phyloP scores from a whole-genome alignment of 441 rosid genomes.

The Eruca vesicaria region DNA sequence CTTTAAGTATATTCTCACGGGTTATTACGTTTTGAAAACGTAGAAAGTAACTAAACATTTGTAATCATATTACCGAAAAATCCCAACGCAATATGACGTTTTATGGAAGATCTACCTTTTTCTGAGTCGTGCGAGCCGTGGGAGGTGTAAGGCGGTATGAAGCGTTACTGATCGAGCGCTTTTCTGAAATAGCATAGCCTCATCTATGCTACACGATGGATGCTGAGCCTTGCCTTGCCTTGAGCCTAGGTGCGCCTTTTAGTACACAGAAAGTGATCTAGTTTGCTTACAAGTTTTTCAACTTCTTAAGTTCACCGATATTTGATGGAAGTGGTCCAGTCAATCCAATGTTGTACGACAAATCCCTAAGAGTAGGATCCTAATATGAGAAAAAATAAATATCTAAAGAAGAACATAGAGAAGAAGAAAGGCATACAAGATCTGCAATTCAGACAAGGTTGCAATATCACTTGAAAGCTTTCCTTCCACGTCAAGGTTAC shows the following conservation, averaged over 20 bases:
- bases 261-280: not conserved
- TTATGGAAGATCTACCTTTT: not conserved
- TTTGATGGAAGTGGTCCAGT: slow-evolving; percentile 60
- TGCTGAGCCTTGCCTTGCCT: not conserved
- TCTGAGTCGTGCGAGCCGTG: not conserved
- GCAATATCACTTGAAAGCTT: slow-evolving; percentile 52
- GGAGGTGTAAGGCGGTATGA: not conserved
- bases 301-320: slow-evolving; percentile 64
- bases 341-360: slow-evolving; percentile 60
- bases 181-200: not conserved
- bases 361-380: slow-evolving; percentile 52
- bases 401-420: not conserved
- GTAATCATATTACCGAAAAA: not conserved
- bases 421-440: slow-evolving; percentile 49
- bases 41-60: not conserved
- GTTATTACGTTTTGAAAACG: not conserved
- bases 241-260: not conserved
- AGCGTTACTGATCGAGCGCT: not conserved
- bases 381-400: not conserved
- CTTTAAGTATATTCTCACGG: not conserved
- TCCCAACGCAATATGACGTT: not conserved
- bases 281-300: slow-evolving; percentile 61
- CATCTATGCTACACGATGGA: not conserved
- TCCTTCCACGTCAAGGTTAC: slow-evolving; percentile 57
- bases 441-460: slow-evolving; percentile 51